A percentile compares a stretch with the other conserved stretches of the same genome.
Evolutionary conservation across 148 eudicot genomes (phyloP).

Genomic region (Bassia scoparia): DNA sequence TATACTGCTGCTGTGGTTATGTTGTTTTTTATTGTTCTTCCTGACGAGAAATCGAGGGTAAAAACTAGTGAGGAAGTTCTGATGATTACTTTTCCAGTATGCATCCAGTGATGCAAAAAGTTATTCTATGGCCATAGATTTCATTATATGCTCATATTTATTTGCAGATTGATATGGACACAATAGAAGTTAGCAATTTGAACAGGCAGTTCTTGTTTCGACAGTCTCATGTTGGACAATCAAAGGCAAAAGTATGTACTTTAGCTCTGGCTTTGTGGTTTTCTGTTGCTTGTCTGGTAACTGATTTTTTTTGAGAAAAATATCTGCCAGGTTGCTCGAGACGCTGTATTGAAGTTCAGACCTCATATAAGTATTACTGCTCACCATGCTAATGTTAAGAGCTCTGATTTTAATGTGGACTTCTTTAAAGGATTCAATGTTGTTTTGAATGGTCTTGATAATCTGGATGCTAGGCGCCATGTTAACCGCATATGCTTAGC

Average conservation of each 20-base stretch:
- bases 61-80: constrained; percentile 7
- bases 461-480: constrained; percentile 93
- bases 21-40: neutral
- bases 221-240: constrained; percentile 84
- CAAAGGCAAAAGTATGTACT: constrained; percentile 89
- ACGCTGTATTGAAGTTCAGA: constrained; percentile 84
- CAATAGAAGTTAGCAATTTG: constrained; percentile 96
- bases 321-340: constrained; percentile 72
- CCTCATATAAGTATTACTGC: constrained; percentile 82
- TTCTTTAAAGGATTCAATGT: constrained; percentile 87
- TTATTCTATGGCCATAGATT: neutral
- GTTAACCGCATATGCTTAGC: constrained; percentile 96
- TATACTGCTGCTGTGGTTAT: neutral
- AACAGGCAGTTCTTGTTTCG: constrained; percentile 93
- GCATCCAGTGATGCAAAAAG: neutral
- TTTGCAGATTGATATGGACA: constrained; percentile 93
- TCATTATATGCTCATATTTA: constrained; percentile 6
- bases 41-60: neutral
- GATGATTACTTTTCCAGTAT: neutral
- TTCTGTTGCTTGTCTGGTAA: neutral
- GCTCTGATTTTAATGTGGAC: constrained; percentile 75
- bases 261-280: constrained; percentile 8
- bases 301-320: neutral
- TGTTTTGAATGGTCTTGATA: constrained; percentile 92
- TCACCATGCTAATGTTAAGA: constrained; percentile 90